phyloP scores from a whole-genome alignment of 805 yeast genomes.

The Yarrowia alimentaria region DNA sequence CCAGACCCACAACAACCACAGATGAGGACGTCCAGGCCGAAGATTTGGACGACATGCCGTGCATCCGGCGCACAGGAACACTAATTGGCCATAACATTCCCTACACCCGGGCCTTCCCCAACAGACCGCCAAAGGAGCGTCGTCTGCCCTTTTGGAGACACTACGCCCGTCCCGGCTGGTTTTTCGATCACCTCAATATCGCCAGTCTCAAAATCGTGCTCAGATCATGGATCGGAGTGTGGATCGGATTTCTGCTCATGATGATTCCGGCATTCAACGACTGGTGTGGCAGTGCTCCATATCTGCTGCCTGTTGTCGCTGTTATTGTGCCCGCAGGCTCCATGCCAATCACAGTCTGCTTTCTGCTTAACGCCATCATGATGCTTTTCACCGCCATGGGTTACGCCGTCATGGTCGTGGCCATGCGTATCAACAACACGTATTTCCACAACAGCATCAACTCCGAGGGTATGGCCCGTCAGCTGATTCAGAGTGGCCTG shows the following conservation, averaged over 20 bases:
- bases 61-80: too few species aligned
- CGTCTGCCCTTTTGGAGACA: neutral
- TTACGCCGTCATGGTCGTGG: constrained; percentile 1
- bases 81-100: neutral
- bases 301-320: constrained; percentile 1
- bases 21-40: too few species aligned
- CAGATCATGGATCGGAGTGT: neutral
- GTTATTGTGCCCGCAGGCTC: neutral
- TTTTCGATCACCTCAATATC: constrained; percentile 1
- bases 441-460: constrained; percentile 2
- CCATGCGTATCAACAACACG: constrained; percentile 13
- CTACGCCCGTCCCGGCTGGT: constrained; percentile 6
- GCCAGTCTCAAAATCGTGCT: neutral
- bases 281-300: constrained; percentile 11
- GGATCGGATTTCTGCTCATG: constrained; percentile 13
- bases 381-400: constrained; percentile 1
- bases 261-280: constrained; percentile 1
- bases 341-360: constrained; percentile 3
- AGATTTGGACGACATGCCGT: too few species aligned
- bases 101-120: constrained; percentile 4
- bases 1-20: too few species aligned
- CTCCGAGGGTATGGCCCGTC: neutral
- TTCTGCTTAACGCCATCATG: constrained; percentile 1
- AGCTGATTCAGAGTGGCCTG: neutral
- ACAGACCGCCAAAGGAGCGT: neutral